These are phyloP conservation scores for Phlyctochytrium arcticum DNA, from an alignment of 192 early-diverging fungal species.

Conservation along the genomic window DNA sequence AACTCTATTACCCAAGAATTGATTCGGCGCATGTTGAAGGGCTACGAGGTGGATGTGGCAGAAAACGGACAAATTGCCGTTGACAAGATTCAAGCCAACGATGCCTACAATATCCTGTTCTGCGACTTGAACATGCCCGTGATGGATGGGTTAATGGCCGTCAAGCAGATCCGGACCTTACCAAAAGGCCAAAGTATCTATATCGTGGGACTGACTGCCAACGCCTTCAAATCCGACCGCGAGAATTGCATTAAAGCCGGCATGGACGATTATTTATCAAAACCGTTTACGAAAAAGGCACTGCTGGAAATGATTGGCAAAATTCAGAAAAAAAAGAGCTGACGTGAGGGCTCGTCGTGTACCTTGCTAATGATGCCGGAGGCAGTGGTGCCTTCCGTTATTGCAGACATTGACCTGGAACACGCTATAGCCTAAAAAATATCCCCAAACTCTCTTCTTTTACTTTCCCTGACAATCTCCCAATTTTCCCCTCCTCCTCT, in stretches of 20 bases:
- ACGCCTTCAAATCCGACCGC: conserved; percentile 4
- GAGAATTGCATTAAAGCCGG: conserved; percentile 14
- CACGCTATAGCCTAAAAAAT: no score
- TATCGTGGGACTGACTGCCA: conserved; percentile 18
- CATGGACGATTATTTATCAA: conserved; percentile 16
- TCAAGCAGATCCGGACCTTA: neutral
- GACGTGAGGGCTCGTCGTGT: no score
- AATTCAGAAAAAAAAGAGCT: neutral
- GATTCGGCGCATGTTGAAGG: conserved; percentile 19
- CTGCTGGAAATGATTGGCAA: neutral
- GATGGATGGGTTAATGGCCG: conserved; percentile 14
- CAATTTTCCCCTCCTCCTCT: no score
- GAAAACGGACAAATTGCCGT: conserved; percentile 21
- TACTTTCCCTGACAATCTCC: no score
- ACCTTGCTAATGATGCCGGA: no score
- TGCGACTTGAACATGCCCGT: conserved; percentile 27
- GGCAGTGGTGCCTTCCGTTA: no score
- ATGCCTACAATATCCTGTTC: neutral
- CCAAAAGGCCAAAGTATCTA: neutral
- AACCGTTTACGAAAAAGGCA: conserved; percentile 15
- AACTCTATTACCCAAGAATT: conserved; percentile 24
- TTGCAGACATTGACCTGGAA: no score
- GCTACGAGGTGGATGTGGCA: conserved; percentile 13
- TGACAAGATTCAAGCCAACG: neutral
- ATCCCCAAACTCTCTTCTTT: no score